Percentiles rank a stretch among this genome's conserved stretches.
Evolutionary conservation across 2,329 filamentous ascomycete genomes (phyloP).

Genomic region (Chaetomiaceae sp.): DNA sequence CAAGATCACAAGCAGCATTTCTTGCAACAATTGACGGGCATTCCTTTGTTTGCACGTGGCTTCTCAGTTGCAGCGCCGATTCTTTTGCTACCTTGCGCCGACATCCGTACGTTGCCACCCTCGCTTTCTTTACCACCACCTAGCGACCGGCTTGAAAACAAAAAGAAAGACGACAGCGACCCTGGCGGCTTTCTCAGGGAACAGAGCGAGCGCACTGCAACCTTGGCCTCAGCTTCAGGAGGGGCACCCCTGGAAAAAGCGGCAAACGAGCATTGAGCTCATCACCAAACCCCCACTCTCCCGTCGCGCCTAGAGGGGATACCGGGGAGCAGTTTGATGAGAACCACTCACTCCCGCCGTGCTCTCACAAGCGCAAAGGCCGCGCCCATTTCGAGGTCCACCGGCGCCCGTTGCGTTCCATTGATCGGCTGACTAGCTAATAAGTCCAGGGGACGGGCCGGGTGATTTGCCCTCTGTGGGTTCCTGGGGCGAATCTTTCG

Average conservation of each 20-base stretch:
- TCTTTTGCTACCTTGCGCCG: too few relatives aligned
- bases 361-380: conserved; percentile 1
- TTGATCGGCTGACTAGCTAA: neutral
- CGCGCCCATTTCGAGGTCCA: neutral
- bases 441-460: conserved; percentile 6
- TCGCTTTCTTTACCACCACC: neutral
- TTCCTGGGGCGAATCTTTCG: neutral
- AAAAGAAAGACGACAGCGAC: neutral
- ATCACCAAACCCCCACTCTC: conserved; percentile 2
- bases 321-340: conserved; percentile 11
- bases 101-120: neutral
- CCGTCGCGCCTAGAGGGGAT: neutral
- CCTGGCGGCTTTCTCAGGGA: neutral
- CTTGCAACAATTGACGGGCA: neutral
- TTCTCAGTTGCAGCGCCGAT: too few relatives aligned
- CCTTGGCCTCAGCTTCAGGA: neutral
- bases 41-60: neutral
- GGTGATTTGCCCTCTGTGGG: neutral
- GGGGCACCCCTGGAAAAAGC: conserved; percentile 5
- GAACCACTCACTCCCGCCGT: conserved; percentile 4
- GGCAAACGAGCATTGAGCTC: neutral
- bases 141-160: neutral
- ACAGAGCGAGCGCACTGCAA: neutral
- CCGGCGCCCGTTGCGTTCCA: neutral
- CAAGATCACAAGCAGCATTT: neutral